Conservation (phyloP, 192 early-diverging fungal species). For the Backusella psychrophila region DNA sequence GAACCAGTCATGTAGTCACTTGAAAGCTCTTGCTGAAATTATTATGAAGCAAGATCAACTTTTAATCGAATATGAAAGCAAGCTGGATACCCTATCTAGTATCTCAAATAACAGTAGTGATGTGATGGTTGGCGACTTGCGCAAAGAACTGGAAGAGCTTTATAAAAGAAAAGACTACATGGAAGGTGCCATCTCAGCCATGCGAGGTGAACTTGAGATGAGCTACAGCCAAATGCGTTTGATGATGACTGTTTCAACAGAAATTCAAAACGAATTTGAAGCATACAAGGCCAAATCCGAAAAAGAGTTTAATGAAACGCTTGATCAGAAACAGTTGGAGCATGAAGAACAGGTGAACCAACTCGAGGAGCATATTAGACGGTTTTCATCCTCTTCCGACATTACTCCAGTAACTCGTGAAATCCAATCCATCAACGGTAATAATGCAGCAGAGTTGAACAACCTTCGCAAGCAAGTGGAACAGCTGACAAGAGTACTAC, state of each 20-base stretch:
- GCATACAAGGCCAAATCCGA: background rate
- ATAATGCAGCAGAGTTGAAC: background rate
- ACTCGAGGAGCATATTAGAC: background rate
- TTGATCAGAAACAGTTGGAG: background rate
- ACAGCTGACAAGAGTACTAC: background rate
- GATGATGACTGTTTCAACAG: conserved; percentile 23
- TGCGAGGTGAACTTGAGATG: conserved; percentile 14
- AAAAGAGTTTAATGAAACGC: background rate
- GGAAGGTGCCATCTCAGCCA: conserved; percentile 5
- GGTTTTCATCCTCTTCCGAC: background rate
- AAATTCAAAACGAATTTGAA: conserved; percentile 27
- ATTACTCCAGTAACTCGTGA: background rate
- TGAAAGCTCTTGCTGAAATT: conserved; percentile 7
- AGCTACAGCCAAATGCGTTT: conserved; percentile 21
- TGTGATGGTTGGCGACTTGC: background rate
- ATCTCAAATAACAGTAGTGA: background rate
- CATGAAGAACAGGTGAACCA: background rate
- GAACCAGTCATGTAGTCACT: background rate
- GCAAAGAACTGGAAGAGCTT: background rate
- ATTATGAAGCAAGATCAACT: conserved; percentile 17
- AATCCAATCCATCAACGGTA: background rate
- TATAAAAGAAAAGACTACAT: conserved; percentile 1
- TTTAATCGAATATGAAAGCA: conserved; percentile 8
- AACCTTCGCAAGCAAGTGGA: background rate
- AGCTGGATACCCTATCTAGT: background rate